Base-by-base conservation (phyloP, 108 stramenopile genomes). In the Craspedostauros australis region DNA sequence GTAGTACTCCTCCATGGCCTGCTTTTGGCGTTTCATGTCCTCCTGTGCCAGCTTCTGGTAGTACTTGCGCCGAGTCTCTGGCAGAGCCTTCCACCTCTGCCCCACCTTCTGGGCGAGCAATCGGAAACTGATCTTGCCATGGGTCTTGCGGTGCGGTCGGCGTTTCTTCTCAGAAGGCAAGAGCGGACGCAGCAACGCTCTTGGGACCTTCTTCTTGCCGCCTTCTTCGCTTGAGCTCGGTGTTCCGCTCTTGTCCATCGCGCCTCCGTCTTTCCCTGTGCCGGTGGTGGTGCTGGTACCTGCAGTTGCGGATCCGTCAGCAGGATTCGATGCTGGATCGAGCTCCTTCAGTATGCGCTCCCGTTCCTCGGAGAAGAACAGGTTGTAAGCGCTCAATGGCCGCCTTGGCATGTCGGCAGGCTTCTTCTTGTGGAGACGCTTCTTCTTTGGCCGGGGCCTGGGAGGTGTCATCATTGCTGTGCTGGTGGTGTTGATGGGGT, bases 311-410 rank as follows among this genome's bases (percentile, higher is more conserved):
- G 39, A 44, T 12, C 43, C 34, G 40, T 54, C 37, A 42, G 48
- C 28, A 22, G 20, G 18, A 9, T 30, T 56, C 34, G 50, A 42
- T 40, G 58, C 72, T 1, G 34, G 61, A 12, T 70, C 69, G 29
- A 73, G 66, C 33, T 78, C 77, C 38, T 61, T 60, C 34, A 80
- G 63, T 48, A 80, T 80, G 8, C 74, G 54, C 33, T 76, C 75
- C 12, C 79, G 62, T 36, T 80, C 79, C 32, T 70, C 74, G 0
- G 71, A 75, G 46, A 80, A 80, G 68, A 80, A 80, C 2, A 80
- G 66, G 51, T 80, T 80, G 54, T 80, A 80, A 6, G 79, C 79
- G 38, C 60, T 63, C 18, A 80, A 51, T 9, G 79, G 75, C 38
- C 75, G 61, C 11, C 79, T 55, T 3, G 77, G 77, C 65, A 68